A percentile compares a stretch with the other conserved stretches of the same genome.
phyloP scores from a whole-genome alignment of 805 yeast genomes.

The Wickerhamiella kazuoi region DNA sequence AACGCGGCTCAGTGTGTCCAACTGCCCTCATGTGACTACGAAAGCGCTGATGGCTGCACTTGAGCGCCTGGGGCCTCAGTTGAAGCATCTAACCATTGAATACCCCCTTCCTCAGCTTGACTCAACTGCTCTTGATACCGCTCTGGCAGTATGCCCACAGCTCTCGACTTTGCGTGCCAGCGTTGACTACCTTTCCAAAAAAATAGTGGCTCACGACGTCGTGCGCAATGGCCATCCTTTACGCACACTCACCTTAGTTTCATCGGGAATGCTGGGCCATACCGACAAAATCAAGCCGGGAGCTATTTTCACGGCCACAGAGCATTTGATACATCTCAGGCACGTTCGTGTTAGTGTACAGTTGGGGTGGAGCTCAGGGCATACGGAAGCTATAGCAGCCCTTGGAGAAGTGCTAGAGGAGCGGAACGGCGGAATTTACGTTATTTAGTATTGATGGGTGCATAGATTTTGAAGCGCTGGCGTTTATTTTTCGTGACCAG shows the following conservation, averaged over 20 bases:
- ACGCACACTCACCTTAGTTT: constrained; percentile 47
- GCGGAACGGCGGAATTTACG: constrained; percentile 40
- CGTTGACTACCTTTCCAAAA: constrained; percentile 55
- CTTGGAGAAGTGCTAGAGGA: constrained; percentile 55
- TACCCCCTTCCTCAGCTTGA: constrained; percentile 79
- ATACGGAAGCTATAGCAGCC: constrained; percentile 38
- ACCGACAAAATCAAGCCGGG: constrained; percentile 70
- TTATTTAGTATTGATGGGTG: background rate
- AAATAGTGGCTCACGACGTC: constrained; percentile 23
- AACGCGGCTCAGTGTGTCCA: constrained; percentile 57
- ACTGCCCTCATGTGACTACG: constrained; percentile 65
- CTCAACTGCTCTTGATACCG: constrained; percentile 51
- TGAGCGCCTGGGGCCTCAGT: constrained; percentile 43
- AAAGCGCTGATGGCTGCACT: constrained; percentile 46
- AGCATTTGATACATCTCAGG: constrained; percentile 49
- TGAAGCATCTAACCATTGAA: constrained; percentile 46
- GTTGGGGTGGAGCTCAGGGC: constrained; percentile 57
- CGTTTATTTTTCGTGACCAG: background rate
- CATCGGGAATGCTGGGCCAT: constrained; percentile 73
- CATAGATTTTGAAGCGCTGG: background rate
- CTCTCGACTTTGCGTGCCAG: constrained; percentile 44
- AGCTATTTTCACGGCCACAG: constrained; percentile 77
- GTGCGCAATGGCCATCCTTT: constrained; percentile 31
- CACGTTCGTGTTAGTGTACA: constrained; percentile 52
- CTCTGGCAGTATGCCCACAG: constrained; percentile 63